These are phyloP conservation scores for Amphicarpaea edgeworthii DNA, from an alignment of 306 rosid species.

Conservation along the genomic window DNA sequence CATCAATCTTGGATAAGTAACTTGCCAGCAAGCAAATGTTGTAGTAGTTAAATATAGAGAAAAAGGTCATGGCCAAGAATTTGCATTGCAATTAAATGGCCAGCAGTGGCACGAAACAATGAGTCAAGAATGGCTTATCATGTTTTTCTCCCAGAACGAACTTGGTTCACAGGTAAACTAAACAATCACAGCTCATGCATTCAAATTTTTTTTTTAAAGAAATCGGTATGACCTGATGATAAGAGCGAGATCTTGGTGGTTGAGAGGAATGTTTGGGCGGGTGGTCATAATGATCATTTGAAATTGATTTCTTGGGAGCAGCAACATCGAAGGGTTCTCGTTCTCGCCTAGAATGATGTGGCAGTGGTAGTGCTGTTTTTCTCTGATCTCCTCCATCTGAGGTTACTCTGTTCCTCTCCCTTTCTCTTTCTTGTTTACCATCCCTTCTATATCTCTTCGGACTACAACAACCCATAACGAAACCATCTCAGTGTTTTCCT, in stretches of 20 bases:
- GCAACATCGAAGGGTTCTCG: conserved; percentile 53
- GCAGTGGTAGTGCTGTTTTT: too few species aligned
- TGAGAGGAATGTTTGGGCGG: conserved; percentile 60
- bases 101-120: neutral
- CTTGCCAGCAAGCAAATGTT: neutral
- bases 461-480: conserved; percentile 54
- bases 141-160: neutral
- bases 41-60: too few species aligned
- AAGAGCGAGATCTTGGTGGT: conserved; percentile 64
- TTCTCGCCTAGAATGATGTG: conserved; percentile 57
- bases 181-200: conserved; percentile 1
- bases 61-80: too few species aligned
- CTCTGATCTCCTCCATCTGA: conserved; percentile 52
- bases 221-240: conserved; percentile 63
- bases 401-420: conserved; percentile 55
- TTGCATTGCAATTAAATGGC: conserved; percentile 18
- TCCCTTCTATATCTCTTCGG: conserved; percentile 85
- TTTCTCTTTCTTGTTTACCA: conserved; percentile 58
- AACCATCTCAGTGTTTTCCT: neutral
- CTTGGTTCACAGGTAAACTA: neutral
- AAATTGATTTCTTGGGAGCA: conserved; percentile 49
- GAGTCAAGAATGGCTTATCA: neutral
- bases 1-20: neutral
- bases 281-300: conserved; percentile 43
- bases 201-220: neutral